Base-by-base conservation (phyloP, 1,284 basidiomycete genomes). In the Naganishia sp. region DNA sequence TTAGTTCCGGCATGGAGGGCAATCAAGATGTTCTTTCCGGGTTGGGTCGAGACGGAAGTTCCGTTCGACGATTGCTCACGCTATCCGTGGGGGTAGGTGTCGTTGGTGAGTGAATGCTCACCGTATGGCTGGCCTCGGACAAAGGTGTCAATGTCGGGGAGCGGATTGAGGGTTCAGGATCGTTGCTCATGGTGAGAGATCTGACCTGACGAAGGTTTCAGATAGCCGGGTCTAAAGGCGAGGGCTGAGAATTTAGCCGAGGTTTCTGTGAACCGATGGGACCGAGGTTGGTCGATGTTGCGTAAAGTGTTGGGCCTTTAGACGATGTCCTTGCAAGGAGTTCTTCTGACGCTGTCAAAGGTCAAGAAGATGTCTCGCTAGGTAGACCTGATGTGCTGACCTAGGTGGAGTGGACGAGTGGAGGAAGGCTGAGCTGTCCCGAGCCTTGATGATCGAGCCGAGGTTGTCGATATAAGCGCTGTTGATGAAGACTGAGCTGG, bases 81-180 rank as follows among this genome's bases (percentile, higher is more conserved):
- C 51, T 53, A 31, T 53, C 51, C 32, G 28, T 23, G 5, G 51
- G 51, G 18, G 51, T 15, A 53, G 51, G 51, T 18, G 51, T 53
- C 32, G 32, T 35, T 35, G 32, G 32, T 17, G 43, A 45, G 43
- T 17, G 43, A 45, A 21, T 45, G n/a, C 15, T 45, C n/a, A 13
- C 18, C 32, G 32, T 51, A 13, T 21, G 49, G 18, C 49, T 51
- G 49, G 18, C 13, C 23, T n/a, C 49, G 13, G 23, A 15, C 17
- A 53, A 11, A 18, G 23, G 11, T 15, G 51, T 31, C 51, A 53
- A 35, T 2, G 23, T 31, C 7, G 51, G 32, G 28, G 25, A 31
- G 7, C 23, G 25, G n/a, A n/a, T 13, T 4, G 51, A 53, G 6
- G 23, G n/a, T 17, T 31, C 28, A 53, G 31, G 51, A 53, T 53